Evolutionary conservation across 306 rosid species (phyloP), one percentile per base, ranked within the genome.

Genomic region (Ziziphus jujuba): DNA sequence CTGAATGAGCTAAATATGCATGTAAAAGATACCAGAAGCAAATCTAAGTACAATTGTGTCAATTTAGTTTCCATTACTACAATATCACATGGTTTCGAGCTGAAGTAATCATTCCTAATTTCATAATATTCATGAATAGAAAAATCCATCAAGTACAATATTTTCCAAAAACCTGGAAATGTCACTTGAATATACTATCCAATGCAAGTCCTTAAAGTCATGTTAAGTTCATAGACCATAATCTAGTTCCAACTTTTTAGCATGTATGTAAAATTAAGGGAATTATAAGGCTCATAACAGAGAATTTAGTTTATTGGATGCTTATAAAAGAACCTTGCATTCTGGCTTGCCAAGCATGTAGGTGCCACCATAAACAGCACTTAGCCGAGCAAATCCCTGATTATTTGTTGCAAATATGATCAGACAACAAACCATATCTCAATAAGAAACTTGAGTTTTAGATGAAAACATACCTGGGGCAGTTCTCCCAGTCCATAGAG

Each of bases 331-430:
- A 61, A 85, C 96, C 91, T 83, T 86, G 87, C 96, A 90, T 72
- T 83, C 95, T 74, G 91, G 89, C 73, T 90, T 90, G 79, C 69
- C 79, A 63, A 90, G 89, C 91, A 90, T 90, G 86, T 90, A 90
- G 23, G 96, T 90, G 63, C 96, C 96, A 38, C 95, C 96, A 52
- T 90, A 85, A 49, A 90, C 96, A 52, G 95, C 95, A 77, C 96
- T 90, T 55, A 90, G 63, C 48, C 96, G 85, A 15, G 96, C 96
- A 72, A 90, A 90, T 38, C 87, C 96, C 91, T 90, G 76, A 51
- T 6, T 3, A 54, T 17, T 63, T 45, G 7, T 22, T 24, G 25
- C 52, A 56, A 44, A 19, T 57, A 34, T 16, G 59, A 54, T 65
- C 22, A 65, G 45, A 53, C 59, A 45, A 8, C 55, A 20, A 69